Conservation (phyloP, 176 grass and related monocot species). For the Secale cereale region DNA sequence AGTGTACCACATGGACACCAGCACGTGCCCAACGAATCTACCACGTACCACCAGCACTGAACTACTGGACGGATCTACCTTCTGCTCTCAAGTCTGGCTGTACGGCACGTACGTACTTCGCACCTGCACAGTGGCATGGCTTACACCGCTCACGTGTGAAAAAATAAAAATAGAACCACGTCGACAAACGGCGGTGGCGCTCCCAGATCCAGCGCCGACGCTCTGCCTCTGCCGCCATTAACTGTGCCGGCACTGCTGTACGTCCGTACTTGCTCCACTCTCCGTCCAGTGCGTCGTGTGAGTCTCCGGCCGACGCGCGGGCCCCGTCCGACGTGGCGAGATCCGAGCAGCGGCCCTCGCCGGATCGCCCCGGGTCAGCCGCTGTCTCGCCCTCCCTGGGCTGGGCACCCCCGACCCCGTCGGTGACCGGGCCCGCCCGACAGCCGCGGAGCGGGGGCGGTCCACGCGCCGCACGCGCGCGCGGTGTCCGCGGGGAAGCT, state of each 20-base stretch:
- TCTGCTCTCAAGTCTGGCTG: neutral
- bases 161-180: neutral
- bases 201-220: constrained; percentile 17
- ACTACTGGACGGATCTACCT: neutral
- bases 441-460: neutral
- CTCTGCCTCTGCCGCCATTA: neutral
- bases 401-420: neutral
- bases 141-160: neutral
- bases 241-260: neutral
- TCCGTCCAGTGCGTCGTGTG: neutral
- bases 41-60: neutral
- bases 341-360: neutral
- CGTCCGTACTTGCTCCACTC: neutral
- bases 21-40: neutral
- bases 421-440: neutral
- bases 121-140: constrained; percentile 7
- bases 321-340: neutral
- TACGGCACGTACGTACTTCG: neutral
- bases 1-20: neutral
- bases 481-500: constrained; percentile 6
- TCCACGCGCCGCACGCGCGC: neutral
- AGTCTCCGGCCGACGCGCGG: neutral
- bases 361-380: constrained; percentile 7
- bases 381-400: constrained; percentile 7
- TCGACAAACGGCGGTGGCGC: neutral